These are phyloP conservation scores for Lachnum nothofagi DNA, from an alignment of 2,329 filamentous ascomycete species.

Conservation along the genomic window DNA sequence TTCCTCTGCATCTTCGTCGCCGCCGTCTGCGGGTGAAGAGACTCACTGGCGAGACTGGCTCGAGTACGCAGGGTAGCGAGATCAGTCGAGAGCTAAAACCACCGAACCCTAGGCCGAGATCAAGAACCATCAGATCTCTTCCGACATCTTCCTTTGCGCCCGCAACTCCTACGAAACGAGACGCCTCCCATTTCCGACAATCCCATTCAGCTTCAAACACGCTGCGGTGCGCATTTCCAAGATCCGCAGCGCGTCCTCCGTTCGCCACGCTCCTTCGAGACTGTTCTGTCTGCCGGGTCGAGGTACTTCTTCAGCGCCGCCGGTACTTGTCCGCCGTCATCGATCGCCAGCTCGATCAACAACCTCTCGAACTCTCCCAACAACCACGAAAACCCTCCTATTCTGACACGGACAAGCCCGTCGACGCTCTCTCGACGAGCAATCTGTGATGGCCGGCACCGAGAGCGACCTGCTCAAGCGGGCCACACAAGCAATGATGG, in stretches of 20 bases:
- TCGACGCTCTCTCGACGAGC: neutral
- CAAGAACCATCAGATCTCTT: no score
- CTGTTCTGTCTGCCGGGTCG: conserved; percentile 2
- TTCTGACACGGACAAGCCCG: neutral
- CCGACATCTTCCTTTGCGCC: no score
- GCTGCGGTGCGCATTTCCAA: neutral
- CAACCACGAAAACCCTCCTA: neutral
- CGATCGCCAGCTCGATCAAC: neutral
- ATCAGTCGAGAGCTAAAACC: no score
- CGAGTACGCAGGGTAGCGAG: no score
- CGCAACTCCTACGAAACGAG: no score
- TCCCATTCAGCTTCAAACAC: neutral
- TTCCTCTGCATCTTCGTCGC: no score
- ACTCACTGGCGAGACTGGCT: no score
- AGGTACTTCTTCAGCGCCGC: conserved; percentile 1
- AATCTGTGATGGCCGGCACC: conserved; percentile 24
- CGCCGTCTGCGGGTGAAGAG: no score
- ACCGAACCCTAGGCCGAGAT: no score
- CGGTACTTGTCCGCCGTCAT: neutral
- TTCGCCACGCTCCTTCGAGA: conserved; percentile 6
- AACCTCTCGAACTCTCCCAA: neutral
- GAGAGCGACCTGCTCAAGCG: conserved; percentile 33
- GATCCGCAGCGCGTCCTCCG: neutral
- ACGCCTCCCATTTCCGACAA: neutral
- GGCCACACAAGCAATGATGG: conserved; percentile 34